Evolutionary conservation across 306 rosid genomes (phyloP), one percentile per base, ranked within the genome.

Genomic region (Casuarina cunninghamiana): DNA sequence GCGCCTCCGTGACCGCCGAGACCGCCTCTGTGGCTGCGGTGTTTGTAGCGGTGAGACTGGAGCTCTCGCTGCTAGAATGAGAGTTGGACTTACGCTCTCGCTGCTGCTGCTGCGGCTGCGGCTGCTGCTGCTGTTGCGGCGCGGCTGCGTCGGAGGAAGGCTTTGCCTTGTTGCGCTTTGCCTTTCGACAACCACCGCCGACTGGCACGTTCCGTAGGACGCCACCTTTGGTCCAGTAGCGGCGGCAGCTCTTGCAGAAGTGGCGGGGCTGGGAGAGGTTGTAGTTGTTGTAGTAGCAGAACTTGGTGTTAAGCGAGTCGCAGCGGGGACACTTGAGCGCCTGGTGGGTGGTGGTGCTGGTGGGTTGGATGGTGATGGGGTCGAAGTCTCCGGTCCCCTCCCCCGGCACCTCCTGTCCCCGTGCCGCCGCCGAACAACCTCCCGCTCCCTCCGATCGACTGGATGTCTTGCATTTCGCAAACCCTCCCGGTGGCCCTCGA

Each of bases 201-300:
- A 95, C 90, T 8, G 98, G 98, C 60, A 95, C 98, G 93, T 92
- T 95, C 39, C 98, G 97, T 76, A 95, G 98, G 80, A 95, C 97
- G 44, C 98, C 98, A 37, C 98, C 98, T 73, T 89, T 92, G 54
- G 98, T 95, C 98, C 98, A 95, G 88, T 95, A 95, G 3, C 98
- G 90, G 6, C 98, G 97, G 84, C 98, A 95, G 88, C 81, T 84
- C 85, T 95, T 95, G 85, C 98, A 95, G 88, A 95, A 95, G 84
- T 95, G 93, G 71, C 98, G 98, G 0, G 98, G 97, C 91, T 95
- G 98, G 2, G 98, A 95, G 83, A 95, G 96, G 83, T 95, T 92
- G 85, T 95, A 95, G 84, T 95, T 95, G 80, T 95, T 95, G 88
- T 88, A 95, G 87, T 95, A 95, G 58, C 98, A 95, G 89, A 95